A percentile compares a stretch with the other conserved stretches of the same genome.
Conservation (phyloP, 306 rosid genomes). For the Citrullus amarus region DNA sequence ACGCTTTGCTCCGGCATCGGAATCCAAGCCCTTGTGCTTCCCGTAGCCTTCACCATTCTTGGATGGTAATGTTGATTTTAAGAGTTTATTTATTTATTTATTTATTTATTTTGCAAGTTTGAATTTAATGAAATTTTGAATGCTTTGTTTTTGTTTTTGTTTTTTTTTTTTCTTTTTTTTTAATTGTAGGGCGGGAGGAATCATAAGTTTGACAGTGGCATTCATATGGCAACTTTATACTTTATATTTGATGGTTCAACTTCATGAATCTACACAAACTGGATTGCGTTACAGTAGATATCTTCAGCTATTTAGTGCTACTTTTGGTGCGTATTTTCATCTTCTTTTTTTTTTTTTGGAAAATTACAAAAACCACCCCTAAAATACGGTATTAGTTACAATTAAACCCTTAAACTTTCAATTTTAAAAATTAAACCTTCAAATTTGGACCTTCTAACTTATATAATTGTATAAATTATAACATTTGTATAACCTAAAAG, state of each 20-base stretch:
- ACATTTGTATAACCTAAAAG: too few relatives aligned
- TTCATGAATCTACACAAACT: slow-evolving; percentile 35
- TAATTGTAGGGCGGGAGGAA: slow-evolving; percentile 35
- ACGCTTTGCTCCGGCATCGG: slow-evolving; percentile 45
- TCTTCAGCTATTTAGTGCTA: slow-evolving; percentile 28
- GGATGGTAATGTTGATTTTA: slow-evolving; percentile 23
- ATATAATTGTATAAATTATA: too few relatives aligned
- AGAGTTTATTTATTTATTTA: not conserved
- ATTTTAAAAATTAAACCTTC: too few relatives aligned
- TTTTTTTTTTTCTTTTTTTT: not conserved
- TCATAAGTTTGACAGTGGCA: slow-evolving; percentile 26
- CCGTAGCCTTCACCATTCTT: slow-evolving; percentile 44
- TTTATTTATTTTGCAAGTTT: not conserved
- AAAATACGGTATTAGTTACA: too few relatives aligned
- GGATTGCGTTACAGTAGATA: slow-evolving; percentile 47
- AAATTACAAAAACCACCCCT: too few relatives aligned
- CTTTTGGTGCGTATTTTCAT: slow-evolving; percentile 22
- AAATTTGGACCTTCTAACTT: too few relatives aligned
- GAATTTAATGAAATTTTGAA: not conserved
- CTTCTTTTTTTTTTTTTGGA: too few relatives aligned
- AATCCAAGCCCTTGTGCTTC: slow-evolving; percentile 44
- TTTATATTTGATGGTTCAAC: slow-evolving; percentile 29
- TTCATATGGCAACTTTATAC: slow-evolving; percentile 51
- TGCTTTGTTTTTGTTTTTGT: not conserved
- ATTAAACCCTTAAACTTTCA: too few relatives aligned